Evolutionary conservation across 257 asterid genomes (phyloP), one percentile per base, ranked within the genome.

Genomic region (Penstemon davidsonii): DNA sequence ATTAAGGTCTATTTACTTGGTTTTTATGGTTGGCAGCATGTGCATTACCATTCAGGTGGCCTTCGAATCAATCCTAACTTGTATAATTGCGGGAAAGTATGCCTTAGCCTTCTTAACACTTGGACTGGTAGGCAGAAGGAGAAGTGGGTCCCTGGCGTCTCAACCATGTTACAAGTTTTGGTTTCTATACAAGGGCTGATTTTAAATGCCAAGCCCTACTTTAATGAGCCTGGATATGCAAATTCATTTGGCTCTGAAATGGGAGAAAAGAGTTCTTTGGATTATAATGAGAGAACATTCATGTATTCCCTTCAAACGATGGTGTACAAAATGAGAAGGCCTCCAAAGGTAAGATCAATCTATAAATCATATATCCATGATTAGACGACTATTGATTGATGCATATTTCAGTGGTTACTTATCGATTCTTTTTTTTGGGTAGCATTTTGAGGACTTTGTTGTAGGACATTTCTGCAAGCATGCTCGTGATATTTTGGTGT

Each of bases 121-220:
- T 94, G 99, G 99, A 55, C 51, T 55, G 99, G 99, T 50, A 58
- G 73, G 59, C 73, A 72, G 58, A 74, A 86, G 80, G 99, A 94
- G 78, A 87, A 72, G 77, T 94, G 99, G 99, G 80, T 87, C 72
- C 88, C 95, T 37, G 79, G 79, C 36, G 72, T 55, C 38, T 94
- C 99, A 6, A 91, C 98, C 64, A 83, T 85, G 78, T 75, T 94
- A 45, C 99, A 94, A 77, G 99, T 91, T 61, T 75, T 91, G 87
- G 99, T 94, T 49, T 94, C 99, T 49, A 89, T 94, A 45, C 99
- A 91, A 80, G 99, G 96, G 69, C 79, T 94, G 75, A 91, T 91
- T 78, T 83, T 94, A 76, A 94, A 91, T 62, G 82, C 93, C n/a
- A 77, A 87, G 63, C 99, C 99, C 76, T 94, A 64, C 79, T 94